Conservation (phyloP, 306 rosid species). For the Citrullus mucosospermus region DNA sequence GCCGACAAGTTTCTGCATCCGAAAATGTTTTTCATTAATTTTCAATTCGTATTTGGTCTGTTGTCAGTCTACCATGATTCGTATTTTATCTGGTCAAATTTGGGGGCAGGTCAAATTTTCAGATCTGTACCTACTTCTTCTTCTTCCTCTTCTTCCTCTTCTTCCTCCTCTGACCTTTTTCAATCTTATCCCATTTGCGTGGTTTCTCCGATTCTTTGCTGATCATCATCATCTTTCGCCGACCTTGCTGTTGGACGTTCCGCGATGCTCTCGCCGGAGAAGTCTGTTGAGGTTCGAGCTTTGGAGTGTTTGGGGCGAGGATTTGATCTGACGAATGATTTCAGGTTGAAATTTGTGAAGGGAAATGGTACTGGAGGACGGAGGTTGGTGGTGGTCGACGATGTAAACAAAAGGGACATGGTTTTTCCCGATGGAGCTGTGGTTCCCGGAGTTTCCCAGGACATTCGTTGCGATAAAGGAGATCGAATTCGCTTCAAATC, state of each 20-base stretch:
- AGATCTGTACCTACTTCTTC: background rate
- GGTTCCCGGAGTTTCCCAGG: slow-evolving; percentile 60
- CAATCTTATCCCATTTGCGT: background rate
- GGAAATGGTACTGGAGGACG: slow-evolving; percentile 24
- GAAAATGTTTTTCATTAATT: background rate
- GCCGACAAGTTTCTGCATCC: background rate
- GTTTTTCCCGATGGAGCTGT: slow-evolving; percentile 63
- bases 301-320: slow-evolving; percentile 80
- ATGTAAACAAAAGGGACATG: slow-evolving; percentile 51
- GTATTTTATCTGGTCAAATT: slow-evolving; percentile 3
- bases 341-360: slow-evolving; percentile 66
- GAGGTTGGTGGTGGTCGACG: slow-evolving; percentile 69
- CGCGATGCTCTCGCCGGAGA: slow-evolving; percentile 26
- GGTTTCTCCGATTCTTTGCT: background rate
- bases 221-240: background rate
- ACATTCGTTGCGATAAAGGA: slow-evolving; percentile 81
- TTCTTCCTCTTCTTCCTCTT: background rate
- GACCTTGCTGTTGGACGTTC: background rate
- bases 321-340: slow-evolving; percentile 78
- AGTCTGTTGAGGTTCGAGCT: slow-evolving; percentile 41
- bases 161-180: background rate
- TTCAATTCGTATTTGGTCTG: background rate
- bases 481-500: slow-evolving; percentile 87
- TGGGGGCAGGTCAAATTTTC: slow-evolving; percentile 7
- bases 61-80: background rate